Conservation (phyloP, 805 yeast genomes). For the Pichia californica region DNA sequence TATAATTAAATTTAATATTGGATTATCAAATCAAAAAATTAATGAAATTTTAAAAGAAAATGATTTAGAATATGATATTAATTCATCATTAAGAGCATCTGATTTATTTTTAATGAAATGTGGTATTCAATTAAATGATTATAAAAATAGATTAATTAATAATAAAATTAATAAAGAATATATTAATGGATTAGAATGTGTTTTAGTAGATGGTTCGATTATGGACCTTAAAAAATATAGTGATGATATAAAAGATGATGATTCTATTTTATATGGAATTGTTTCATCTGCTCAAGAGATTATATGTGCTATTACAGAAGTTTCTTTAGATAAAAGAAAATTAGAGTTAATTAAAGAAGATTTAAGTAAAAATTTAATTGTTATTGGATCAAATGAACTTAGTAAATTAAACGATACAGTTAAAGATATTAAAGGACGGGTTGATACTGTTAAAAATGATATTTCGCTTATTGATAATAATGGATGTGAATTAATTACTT, state of each 20-base stretch:
- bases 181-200: conserved; percentile 17
- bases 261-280: conserved; percentile 10
- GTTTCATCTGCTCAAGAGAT: conserved; percentile 12
- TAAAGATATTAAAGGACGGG: conserved; percentile 16
- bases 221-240: conserved; percentile 4
- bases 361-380: conserved; percentile 7
- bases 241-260: conserved; percentile 1
- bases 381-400: conserved; percentile 17
- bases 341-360: not conserved
- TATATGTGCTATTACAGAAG: conserved; percentile 18
- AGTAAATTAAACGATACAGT: conserved; percentile 11
- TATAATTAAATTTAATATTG: not conserved
- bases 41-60: conserved; percentile 6
- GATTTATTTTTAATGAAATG: conserved; percentile 18
- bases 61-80: not conserved
- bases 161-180: conserved; percentile 9
- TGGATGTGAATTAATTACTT: conserved; percentile 4
- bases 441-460: conserved; percentile 6
- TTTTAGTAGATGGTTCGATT: conserved; percentile 26
- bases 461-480: conserved; percentile 14
- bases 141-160: conserved; percentile 7
- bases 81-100: conserved; percentile 7
- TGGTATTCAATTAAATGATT: conserved; percentile 13
- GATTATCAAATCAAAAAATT: conserved; percentile 1
- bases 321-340: not conserved